Conservation (phyloP, 495 filamentous ascomycete genomes). For the Bathelium albidoporum region DNA sequence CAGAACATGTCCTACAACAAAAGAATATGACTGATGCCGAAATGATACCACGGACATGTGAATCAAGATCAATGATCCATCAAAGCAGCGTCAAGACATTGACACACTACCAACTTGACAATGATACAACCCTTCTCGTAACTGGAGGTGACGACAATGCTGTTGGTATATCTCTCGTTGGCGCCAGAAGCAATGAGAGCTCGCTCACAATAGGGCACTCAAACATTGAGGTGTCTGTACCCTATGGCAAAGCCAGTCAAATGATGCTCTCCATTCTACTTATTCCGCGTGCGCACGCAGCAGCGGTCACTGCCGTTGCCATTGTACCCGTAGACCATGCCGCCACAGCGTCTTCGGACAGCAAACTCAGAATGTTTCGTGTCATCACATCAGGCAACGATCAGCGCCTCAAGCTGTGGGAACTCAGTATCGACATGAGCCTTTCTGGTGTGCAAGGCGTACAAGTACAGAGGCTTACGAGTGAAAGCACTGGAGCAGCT, state of each 20-base stretch:
- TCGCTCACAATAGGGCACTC: conserved; percentile 8
- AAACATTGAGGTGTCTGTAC: too few species aligned
- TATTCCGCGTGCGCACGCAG: conserved; percentile 66
- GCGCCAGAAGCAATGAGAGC: conserved; percentile 4
- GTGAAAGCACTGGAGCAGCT: conserved; percentile 54
- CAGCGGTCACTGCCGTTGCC: conserved; percentile 60
- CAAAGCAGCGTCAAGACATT: conserved; percentile 65
- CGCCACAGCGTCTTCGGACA: neutral
- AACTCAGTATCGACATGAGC: conserved; percentile 32
- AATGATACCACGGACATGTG: neutral
- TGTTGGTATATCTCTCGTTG: conserved; percentile 38
- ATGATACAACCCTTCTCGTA: conserved; percentile 41
- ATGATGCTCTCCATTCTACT: conserved; percentile 34
- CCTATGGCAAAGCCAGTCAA: too few species aligned
- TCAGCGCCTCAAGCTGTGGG: conserved; percentile 72
- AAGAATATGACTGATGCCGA: neutral
- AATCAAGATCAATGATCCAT: conserved; percentile 39
- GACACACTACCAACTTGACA: conserved; percentile 23
- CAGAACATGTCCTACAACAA: too few species aligned
- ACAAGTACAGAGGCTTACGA: conserved; percentile 32
- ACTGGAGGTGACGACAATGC: conserved; percentile 82
- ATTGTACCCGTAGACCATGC: conserved; percentile 28
- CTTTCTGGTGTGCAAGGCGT: conserved; percentile 32
- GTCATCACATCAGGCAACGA: conserved; percentile 65
- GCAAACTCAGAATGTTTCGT: neutral